A percentile compares a stretch with the other conserved stretches of the same genome.
These are phyloP conservation scores for Scheffersomyces stambukii DNA, from an alignment of 1,139 yeast species.

Conservation along the genomic window DNA sequence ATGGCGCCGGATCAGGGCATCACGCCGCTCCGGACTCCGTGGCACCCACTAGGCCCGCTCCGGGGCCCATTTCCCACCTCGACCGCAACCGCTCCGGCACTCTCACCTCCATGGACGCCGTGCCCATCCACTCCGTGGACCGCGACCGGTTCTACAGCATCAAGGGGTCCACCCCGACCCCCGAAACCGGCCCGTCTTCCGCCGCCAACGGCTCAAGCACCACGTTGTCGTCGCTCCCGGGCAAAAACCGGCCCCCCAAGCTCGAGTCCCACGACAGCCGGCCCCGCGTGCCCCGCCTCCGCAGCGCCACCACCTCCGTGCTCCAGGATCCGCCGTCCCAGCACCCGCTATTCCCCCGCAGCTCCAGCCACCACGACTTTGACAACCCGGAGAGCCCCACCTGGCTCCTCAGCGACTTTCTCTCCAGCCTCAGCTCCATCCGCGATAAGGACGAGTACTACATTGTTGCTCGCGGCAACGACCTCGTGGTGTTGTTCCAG, in stretches of 20 bases:
- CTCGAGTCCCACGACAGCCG: background rate
- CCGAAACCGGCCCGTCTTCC: no score
- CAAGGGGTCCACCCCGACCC: no score
- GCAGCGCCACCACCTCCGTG: conserved; percentile 9
- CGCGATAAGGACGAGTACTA: conserved; percentile 40
- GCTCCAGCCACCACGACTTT: conserved; percentile 1
- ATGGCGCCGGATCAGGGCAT: no score
- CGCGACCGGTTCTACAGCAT: conserved; percentile 1
- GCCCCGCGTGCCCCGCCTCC: conserved; percentile 4
- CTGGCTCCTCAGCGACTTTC: conserved; percentile 33
- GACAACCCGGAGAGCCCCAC: conserved; percentile 28
- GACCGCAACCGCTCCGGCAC: no score
- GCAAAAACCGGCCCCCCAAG: background rate
- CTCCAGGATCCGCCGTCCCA: no score
- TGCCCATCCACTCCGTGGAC: conserved; percentile 2
- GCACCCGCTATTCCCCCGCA: conserved; percentile 3
- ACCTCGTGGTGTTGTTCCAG: conserved; percentile 53
- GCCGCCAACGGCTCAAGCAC: background rate
- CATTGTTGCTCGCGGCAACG: conserved; percentile 59
- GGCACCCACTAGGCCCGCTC: no score
- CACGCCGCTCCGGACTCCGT: no score
- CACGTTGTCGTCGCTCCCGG: background rate
- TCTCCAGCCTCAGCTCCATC: conserved; percentile 21
- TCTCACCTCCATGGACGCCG: no score
- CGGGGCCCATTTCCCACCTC: no score